Evolutionary conservation across 108 stramenopile genomes (phyloP), one percentile per base, ranked within the genome.

Genomic region (Bacterosira constricta): DNA sequence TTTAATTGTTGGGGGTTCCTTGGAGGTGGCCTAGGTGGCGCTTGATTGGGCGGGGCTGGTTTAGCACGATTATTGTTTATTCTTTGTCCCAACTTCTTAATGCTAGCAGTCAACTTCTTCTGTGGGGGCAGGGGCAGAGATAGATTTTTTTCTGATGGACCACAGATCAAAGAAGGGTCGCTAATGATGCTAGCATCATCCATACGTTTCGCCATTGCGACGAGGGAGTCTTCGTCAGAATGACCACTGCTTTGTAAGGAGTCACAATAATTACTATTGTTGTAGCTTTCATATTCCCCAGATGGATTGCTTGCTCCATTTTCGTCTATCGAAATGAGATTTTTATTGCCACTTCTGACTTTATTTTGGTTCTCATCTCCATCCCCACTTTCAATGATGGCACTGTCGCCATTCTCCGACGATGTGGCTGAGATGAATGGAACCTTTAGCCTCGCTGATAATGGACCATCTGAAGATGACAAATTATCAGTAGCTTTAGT

Each of bases 191-290:
- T 64, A 6, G 68, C 68, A 21, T 69, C 76, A 67, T 77, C 76
- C 29, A 77, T 45, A 10, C 67, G 67, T 42, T 51, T 53, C 17
- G 76, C 76, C 76, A 77, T 77, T 36, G 76, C 76, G 11, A 77
- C 38, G 21, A 77, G 41, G 12, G 76, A 77, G 41, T 69, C 69
- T 39, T 69, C 56, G n/a, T 69, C 64, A 31, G 20, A 18, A 45
- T 45, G 11, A 51, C 21, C 50, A 9, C 5, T 12, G 30, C n/a
- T n/a, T n/a, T n/a, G n/a, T n/a, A n/a, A n/a, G n/a, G n/a, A n/a
- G n/a, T n/a, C n/a, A n/a, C n/a, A n/a, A n/a, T n/a, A n/a, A n/a
- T n/a, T n/a, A n/a, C n/a, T n/a, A n/a, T n/a, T n/a, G n/a, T n/a
- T n/a, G n/a, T n/a, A n/a, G n/a, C n/a, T n/a, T n/a, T n/a, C 53